Evolutionary conservation across 495 filamentous ascomycete species (phyloP).

Genomic region (Penicillium samsonianum): DNA sequence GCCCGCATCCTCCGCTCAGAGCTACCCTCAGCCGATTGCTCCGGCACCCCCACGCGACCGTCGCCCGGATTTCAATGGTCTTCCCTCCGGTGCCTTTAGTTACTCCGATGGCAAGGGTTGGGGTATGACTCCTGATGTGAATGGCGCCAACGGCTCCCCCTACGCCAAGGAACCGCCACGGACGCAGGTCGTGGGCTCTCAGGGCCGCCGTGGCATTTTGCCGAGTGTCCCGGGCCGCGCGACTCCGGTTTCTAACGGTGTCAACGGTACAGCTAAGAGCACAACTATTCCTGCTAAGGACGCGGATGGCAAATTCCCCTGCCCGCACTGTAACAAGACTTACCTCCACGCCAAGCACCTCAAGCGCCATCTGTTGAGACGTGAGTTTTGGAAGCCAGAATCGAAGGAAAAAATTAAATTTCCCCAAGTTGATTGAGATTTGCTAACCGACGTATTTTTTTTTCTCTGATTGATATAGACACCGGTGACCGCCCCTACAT

Average conservation of each 20-base stretch:
- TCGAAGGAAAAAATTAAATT: not conserved
- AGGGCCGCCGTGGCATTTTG: conserved; percentile 83
- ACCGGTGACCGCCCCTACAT: conserved; percentile 96
- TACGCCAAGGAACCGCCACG: conserved; percentile 60
- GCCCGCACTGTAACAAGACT: conserved; percentile 94
- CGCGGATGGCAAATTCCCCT: conserved; percentile 94
- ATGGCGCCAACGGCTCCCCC: conserved; percentile 43
- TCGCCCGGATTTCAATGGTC: conserved; percentile 52
- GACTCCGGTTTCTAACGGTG: conserved; percentile 62
- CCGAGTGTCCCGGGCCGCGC: conserved; percentile 84
- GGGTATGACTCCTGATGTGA: conserved; percentile 44
- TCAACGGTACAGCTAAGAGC: conserved; percentile 64
- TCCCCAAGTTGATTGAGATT: conserved; percentile 8
- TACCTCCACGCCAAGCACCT: conserved; percentile 97
- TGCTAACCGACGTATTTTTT: conserved; percentile 22
- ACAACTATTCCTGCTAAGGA: conserved; percentile 86
- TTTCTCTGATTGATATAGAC: conserved; percentile 52
- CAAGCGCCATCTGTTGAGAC: conserved; percentile 90
- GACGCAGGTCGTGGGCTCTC: conserved; percentile 88
- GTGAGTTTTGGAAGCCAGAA: conserved; percentile 59
- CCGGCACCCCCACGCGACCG: conserved; percentile 65
- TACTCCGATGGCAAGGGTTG: conserved; percentile 49
- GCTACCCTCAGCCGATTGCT: conserved; percentile 71
- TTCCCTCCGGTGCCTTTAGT: conserved; percentile 63
- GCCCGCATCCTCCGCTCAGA: conserved; percentile 63